Evolutionary conservation across 768 basidiomycete species (phyloP).

Genomic region (Vishniacozyma victoriae): DNA sequence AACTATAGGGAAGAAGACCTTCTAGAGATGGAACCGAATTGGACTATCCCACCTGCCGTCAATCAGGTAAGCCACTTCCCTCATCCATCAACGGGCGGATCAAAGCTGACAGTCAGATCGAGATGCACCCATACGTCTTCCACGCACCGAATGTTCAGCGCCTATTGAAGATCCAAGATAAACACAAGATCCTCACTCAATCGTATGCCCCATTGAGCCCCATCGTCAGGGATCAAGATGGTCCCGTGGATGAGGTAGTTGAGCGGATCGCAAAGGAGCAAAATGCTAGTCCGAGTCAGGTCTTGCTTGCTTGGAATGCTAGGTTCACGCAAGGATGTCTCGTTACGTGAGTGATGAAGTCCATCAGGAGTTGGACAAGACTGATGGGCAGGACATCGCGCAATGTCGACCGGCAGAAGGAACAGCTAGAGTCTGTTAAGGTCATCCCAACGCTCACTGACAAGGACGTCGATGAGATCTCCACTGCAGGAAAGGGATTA

Average conservation of each 20-base stretch:
- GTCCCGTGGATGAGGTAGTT: constrained; percentile 15
- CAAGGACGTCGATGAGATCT: constrained; percentile 24
- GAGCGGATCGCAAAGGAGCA: constrained; percentile 11
- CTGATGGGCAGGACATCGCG: constrained; percentile 18
- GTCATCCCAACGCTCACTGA: constrained; percentile 10
- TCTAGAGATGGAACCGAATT: constrained; percentile 32
- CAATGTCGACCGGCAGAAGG: constrained; percentile 20
- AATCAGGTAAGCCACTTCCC: constrained; percentile 40
- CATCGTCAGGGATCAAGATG: constrained; percentile 10
- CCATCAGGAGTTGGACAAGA: background rate
- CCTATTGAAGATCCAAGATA: background rate
- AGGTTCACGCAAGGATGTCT: constrained; percentile 7
- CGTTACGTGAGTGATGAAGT: constrained; percentile 10
- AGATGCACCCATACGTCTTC: constrained; percentile 16
- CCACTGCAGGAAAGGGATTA: constrained; percentile 19
- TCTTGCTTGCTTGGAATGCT: constrained; percentile 15
- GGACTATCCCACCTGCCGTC: constrained; percentile 21
- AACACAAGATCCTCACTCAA: constrained; percentile 12
- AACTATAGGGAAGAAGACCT: constrained; percentile 47
- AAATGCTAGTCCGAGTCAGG: constrained; percentile 14
- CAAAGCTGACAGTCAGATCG: constrained; percentile 12
- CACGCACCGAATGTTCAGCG: constrained; percentile 15
- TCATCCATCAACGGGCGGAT: too few relatives aligned
- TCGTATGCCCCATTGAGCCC: constrained; percentile 19
- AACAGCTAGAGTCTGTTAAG: constrained; percentile 26